A percentile compares a stretch with the other conserved stretches of the same genome.
Conservation (phyloP, 805 yeast species). For the Metschnikowia proteae region DNA sequence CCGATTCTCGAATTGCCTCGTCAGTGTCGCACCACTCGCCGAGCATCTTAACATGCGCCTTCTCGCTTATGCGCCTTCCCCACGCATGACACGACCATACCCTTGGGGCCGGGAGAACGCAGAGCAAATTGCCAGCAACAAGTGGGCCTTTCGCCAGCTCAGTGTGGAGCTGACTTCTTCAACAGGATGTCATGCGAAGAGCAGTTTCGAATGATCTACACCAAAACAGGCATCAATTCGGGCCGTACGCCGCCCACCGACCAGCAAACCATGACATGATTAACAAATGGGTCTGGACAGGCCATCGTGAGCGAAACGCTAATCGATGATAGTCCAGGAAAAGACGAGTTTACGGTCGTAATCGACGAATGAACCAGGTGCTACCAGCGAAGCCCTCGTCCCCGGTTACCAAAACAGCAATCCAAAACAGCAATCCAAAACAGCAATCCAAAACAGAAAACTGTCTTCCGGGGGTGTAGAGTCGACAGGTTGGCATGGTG, state of each 20-base stretch:
- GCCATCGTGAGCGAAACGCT: conserved; percentile 1
- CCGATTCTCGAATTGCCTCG: no score
- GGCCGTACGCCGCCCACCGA: conserved; percentile 7
- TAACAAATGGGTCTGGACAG: background rate
- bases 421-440: no score
- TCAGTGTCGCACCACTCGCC: no score
- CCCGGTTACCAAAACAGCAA: background rate
- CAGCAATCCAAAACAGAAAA: no score
- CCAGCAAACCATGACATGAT: conserved; percentile 1
- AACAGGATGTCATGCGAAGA: conserved; percentile 8
- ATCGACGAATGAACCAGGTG: background rate
- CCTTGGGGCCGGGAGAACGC: conserved; percentile 8
- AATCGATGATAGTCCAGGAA: background rate
- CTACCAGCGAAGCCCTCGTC: background rate
- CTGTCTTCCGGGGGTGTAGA: no score
- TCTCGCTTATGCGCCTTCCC: background rate
- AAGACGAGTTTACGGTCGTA: conserved; percentile 5
- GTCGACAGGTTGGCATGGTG: no score
- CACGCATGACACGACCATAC: background rate
- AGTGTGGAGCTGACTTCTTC: conserved; percentile 3
- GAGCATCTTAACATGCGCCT: background rate
- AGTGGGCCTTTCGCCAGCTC: conserved; percentile 5
- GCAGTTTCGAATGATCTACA: conserved; percentile 6
- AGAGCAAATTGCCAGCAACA: background rate
- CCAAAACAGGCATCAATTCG: conserved; percentile 7